Evolutionary conservation across 164 flowering plant species (phyloP).

Genomic region (Santalum album): DNA sequence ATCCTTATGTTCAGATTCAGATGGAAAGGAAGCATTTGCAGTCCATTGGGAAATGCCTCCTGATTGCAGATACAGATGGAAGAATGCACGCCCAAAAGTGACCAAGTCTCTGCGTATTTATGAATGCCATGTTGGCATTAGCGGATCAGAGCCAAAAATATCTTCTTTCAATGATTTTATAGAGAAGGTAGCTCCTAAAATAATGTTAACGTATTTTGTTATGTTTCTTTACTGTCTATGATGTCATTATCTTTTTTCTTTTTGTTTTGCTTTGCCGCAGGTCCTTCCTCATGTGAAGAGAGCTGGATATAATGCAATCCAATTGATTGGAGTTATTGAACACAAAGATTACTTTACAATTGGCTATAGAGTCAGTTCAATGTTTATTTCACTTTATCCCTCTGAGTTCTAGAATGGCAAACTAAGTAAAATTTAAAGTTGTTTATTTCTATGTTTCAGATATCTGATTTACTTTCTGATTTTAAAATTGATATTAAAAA

Average conservation of each 20-base stretch:
- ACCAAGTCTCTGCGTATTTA: constrained; percentile 87
- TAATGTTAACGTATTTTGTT: constrained; percentile 1
- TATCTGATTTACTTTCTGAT: too few species aligned
- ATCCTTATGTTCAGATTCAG: constrained; percentile 37
- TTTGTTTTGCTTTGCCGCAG: constrained; percentile 23
- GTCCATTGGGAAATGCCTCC: constrained; percentile 96
- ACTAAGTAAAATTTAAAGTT: too few species aligned
- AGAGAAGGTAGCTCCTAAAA: constrained; percentile 35
- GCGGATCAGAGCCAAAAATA: constrained; percentile 70
- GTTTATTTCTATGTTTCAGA: too few species aligned
- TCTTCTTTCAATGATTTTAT: constrained; percentile 74
- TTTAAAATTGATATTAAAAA: too few species aligned
- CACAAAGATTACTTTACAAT: constrained; percentile 92
- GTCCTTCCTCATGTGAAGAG: constrained; percentile 78
- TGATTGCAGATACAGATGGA: constrained; percentile 68
- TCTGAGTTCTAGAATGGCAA: too few species aligned
- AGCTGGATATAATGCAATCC: constrained; percentile 91
- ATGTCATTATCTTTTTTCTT: neutral
- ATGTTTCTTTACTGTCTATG: neutral
- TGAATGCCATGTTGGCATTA: constrained; percentile 95
- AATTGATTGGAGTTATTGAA: constrained; percentile 81
- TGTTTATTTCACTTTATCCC: neutral
- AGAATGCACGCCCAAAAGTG: constrained; percentile 41
- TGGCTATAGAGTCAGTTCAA: constrained; percentile 76
- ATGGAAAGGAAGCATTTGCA: constrained; percentile 72